A percentile compares a stretch with the other conserved stretches of the same genome.
phyloP scores from a whole-genome alignment of 2,329 filamentous ascomycete genomes.

The Colletotrichum paranaense region DNA sequence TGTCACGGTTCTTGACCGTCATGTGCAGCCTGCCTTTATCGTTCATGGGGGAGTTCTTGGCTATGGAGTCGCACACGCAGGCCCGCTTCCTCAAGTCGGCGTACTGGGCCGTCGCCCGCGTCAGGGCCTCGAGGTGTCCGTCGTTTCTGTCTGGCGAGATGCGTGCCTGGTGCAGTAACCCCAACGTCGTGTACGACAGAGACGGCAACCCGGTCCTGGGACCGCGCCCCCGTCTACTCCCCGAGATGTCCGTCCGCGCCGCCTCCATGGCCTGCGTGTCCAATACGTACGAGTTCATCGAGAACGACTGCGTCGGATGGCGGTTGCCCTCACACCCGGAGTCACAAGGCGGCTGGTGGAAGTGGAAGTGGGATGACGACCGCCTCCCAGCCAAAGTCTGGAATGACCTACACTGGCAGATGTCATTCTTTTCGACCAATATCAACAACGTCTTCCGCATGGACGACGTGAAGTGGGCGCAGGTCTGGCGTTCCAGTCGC shows the following conservation, averaged over 20 bases:
- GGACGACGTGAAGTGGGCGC: not conserved
- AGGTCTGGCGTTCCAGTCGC: constrained; percentile 14
- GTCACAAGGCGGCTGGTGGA: not conserved
- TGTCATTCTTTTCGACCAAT: not conserved
- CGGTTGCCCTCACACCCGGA: not conserved
- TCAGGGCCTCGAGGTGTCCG: constrained; percentile 18
- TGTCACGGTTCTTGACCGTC: constrained; percentile 17
- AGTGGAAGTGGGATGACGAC: constrained; percentile 1
- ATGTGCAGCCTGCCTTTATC: constrained; percentile 18
- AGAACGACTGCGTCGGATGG: not conserved
- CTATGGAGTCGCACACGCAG: not conserved
- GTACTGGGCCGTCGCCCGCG: constrained; percentile 18
- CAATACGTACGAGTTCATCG: not conserved
- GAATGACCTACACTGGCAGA: not conserved
- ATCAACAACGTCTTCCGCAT: constrained; percentile 12
- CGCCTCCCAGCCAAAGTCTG: not conserved
- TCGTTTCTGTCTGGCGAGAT: constrained; percentile 23
- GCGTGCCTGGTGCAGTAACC: constrained; percentile 22
- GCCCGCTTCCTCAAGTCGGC: constrained; percentile 11
- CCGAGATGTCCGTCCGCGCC: constrained; percentile 21
- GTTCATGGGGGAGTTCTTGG: constrained; percentile 7
- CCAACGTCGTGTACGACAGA: not conserved
- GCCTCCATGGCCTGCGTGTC: not conserved
- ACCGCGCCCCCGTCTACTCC: constrained; percentile 1
- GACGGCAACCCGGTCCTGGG: not conserved